Base-by-base conservation (phyloP, 306 rosid species). In the Cicer judaicum region DNA sequence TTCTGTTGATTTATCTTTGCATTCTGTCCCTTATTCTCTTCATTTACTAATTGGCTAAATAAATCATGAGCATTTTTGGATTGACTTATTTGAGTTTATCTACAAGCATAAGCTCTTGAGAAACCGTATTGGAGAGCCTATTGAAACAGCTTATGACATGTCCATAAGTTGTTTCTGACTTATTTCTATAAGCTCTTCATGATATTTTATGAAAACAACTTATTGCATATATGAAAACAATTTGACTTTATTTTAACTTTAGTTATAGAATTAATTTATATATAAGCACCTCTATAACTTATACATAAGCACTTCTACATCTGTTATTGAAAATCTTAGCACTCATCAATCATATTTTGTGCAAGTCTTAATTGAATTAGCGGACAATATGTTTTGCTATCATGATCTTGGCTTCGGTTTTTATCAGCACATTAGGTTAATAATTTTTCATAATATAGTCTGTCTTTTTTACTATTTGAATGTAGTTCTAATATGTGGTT, bases 401-500 rank as follows among this genome's bases (percentile, higher is more conserved):
- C 57, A 13, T 80, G 55, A 15, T 78, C 34, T 75, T 79, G 72
- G 42, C 16, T 15, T 63, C 48, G 21, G 67, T 48, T 49, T 49
- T 56, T 18, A 10, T 29, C 2, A 13, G 38, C 34, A 49, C 24
- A 53, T 43, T 18, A 8, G 64, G 55, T 70, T 68, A 21, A 6
- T 39, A 34, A 74, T 80, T 49, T 40, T 50, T 10, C 21, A n/a
- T 15, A 16, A 5, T 52, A 68, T 49, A 75, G 8, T 38, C 34
- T 13, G 14, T 39, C 48, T 34, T 71, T 55, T 24, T 9, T 16
- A 62, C 14, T 34, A 38, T 55, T 47, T 54, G 65, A 62, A 44
- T 72, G 68, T 13, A 19, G 66, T 73, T 76, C 46, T 76, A 16
- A 63, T 55, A 34, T 56, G 40, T 72, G 50, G 13, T 81, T 70